Percentiles rank a stretch among this genome's conserved stretches.
Evolutionary conservation across 257 asterid species (phyloP).

Genomic region (Penstemon barbatus): DNA sequence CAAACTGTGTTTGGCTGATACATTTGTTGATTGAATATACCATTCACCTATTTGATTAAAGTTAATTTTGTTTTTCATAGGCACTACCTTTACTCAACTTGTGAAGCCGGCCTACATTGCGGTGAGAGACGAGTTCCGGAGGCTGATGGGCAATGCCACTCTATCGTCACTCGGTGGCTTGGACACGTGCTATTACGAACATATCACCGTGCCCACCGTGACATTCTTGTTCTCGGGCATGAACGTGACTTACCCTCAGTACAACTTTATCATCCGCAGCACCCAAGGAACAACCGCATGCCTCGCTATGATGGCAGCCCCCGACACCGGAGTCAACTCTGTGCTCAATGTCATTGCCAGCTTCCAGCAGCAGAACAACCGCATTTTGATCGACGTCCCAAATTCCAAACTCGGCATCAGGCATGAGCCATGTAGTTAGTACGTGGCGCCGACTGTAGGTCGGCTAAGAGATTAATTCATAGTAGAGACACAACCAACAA

Average conservation of each 20-base stretch:
- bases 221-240: conserved; percentile 54
- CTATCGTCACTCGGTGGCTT: conserved; percentile 62
- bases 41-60: no score
- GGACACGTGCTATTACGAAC: conserved; percentile 66
- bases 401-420: conserved; percentile 71
- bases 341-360: conserved; percentile 81
- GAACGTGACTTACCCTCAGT: conserved; percentile 56
- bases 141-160: conserved; percentile 52
- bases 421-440: conserved; percentile 52
- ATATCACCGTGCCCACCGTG: conserved; percentile 43
- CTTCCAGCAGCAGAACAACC: conserved; percentile 84
- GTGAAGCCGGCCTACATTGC: conserved; percentile 57
- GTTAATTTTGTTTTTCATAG: conserved; percentile 15
- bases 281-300: conserved; percentile 63
- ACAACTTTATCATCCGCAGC: conserved; percentile 64
- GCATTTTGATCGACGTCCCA: conserved; percentile 69
- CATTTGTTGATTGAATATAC: no score
- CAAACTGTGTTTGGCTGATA: no score
- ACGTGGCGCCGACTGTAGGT: no score
- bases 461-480: no score
- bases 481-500: no score
- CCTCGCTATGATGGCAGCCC: conserved; percentile 85
- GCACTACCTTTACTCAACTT: conserved; percentile 55
- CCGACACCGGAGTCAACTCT: conserved; percentile 61
- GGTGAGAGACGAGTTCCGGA: conserved; percentile 59